Evolutionary conservation across 2,329 filamentous ascomycete genomes (phyloP), one percentile per base, ranked within the genome.

Genomic region (Aspergillus hiratsukae): DNA sequence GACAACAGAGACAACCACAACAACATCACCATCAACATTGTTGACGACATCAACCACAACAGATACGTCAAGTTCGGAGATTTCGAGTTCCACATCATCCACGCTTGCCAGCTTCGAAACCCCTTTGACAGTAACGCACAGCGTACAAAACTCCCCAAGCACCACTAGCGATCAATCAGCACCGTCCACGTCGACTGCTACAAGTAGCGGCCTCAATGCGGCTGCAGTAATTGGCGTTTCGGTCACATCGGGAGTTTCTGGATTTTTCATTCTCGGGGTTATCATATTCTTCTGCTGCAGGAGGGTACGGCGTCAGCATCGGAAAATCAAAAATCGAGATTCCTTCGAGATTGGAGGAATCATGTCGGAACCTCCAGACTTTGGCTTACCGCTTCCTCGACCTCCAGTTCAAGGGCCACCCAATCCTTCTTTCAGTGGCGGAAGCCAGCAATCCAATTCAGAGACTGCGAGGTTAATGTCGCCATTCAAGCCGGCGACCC

Each of bases 311-410:
- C 64, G 65, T 17, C 66, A 59, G 23, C 59, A 64, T 6, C 56
- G 61, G n/a, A 35, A 60, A 35, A 55, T 58, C 5, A 59, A 63
- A 35, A 58, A 70, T 25, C 62, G 58, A 5, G 60, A 72, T 43
- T 63, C 57, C 43, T 76, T 75, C 49, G 74, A 76, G 51, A 75
- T 75, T 57, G 74, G 73, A 27, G 74, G 72, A 1, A 54, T 62
- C 10, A 75, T 75, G 72, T 62, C 69, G 29, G 72, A 75, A 51
- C 72, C 71, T 28, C 66, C 66, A 3, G 66, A 69, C 19, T 74
- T 74, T 46, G 60, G 60, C 23, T 56, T 62, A 10, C 61, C 68
- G 17, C 59, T 61, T 40, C 66, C 66, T 25, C 63, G 54, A 53
- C 59, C 54, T 19, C 68, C 66, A 51, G 63, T 57, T 10, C 56